Base-by-base conservation (phyloP, 805 yeast species). In the Lipomyces lipofer region DNA sequence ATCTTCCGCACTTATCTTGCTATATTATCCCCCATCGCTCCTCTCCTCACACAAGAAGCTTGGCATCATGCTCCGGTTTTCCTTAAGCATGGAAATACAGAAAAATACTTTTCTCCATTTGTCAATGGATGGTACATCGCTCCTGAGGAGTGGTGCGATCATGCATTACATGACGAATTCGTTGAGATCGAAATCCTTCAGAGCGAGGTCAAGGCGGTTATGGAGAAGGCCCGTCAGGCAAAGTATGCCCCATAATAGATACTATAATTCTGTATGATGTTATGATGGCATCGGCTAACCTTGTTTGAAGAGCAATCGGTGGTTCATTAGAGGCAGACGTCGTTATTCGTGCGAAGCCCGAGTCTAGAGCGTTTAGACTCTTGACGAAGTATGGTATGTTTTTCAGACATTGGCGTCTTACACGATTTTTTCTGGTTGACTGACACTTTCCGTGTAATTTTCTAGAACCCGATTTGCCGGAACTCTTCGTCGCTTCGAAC, bases 31-130 rank as follows among this genome's bases (percentile, higher is more conserved):
- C 98, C 99, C 1, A 81, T 94, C 0, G 71, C 86, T 35, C 99
- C 99, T 0, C 67, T 88, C 2, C 73, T 91, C 52, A 78, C 92
- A 0, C 98, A 94, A 70, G 97, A 94, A 66, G 89, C 82, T 0
- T 91, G 97, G 96, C 80, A 81, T 35, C 75, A 76, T 54, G 64
- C 79, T 3, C 83, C 80, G 9, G 57, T 49, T 2, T 59, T 48
- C 17, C 48, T 74, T 35, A 71, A 46, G 25, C 17, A 27, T 25
- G 33, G 19, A 15, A 39, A 43, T 15, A 19, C 69, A 1, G 40
- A 49, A 2, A 63, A 65, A 0, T 38, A 52, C 2, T 65, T 52
- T 4, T 73, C 84, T 0, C 85, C 86, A 1, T 79, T 80, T 62
- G 71, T 72, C 68, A 56, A 65, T 24, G 77, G 81, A 4, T 76